phyloP scores from a whole-genome alignment of 495 filamentous ascomycete genomes.

The Aspergillus campestris region DNA sequence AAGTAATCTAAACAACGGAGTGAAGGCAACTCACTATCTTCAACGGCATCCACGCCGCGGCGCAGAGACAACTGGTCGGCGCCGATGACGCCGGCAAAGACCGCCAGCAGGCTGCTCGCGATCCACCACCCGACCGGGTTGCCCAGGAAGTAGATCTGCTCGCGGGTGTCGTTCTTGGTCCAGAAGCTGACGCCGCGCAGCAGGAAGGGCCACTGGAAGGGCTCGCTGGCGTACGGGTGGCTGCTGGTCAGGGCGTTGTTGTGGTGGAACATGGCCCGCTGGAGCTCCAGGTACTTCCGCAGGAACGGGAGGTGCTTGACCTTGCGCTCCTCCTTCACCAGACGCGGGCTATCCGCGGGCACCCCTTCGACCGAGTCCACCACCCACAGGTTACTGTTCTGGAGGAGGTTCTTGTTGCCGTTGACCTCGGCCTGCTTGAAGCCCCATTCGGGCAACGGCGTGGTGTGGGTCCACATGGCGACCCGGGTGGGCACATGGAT shows the following conservation, averaged over 20 bases:
- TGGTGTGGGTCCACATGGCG: conserved; percentile 97
- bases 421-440: conserved; percentile 98
- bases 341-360: conserved; percentile 56
- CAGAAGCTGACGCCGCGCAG: conserved; percentile 97
- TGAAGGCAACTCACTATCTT: conserved; percentile 65
- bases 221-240: conserved; percentile 89
- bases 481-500: conserved; percentile 89
- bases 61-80: conserved; percentile 90
- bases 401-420: conserved; percentile 91
- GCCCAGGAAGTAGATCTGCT: conserved; percentile 97
- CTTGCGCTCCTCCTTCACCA: conserved; percentile 61
- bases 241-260: conserved; percentile 96
- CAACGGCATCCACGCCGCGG: conserved; percentile 85
- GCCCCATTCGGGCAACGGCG: conserved; percentile 89
- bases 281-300: conserved; percentile 91
- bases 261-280: conserved; percentile 98
- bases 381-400: conserved; percentile 89
- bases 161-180: conserved; percentile 92
- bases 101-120: conserved; percentile 79
- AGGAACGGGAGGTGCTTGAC: conserved; percentile 80
- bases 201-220: conserved; percentile 97
- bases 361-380: conserved; percentile 85
- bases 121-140: conserved; percentile 99
- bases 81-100: conserved; percentile 85
- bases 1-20: conserved; percentile 1